Conservation (phyloP, 139 green algal species). For the Micromonas commoda region DNA sequence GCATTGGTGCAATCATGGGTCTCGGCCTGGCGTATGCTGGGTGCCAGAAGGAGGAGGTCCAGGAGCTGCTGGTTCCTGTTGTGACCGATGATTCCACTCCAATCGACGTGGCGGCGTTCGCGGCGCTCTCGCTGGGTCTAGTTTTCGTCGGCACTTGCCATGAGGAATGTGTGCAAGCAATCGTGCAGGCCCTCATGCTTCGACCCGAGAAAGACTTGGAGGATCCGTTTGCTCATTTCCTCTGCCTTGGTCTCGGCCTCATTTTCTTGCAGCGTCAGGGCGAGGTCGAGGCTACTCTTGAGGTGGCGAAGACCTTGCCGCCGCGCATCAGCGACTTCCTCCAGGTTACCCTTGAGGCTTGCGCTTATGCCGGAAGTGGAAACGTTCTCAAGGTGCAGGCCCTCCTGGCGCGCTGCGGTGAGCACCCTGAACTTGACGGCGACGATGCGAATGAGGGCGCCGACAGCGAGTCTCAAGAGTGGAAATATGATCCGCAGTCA, state of each 20-base stretch:
- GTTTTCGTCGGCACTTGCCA: constrained; percentile 74
- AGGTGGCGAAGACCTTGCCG: constrained; percentile 82
- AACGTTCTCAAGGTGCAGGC: constrained; percentile 95
- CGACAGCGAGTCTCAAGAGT: neutral
- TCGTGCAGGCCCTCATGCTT: constrained; percentile 79
- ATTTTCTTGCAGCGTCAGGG: constrained; percentile 88
- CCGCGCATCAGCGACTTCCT: constrained; percentile 21
- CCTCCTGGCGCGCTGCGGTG: constrained; percentile 76
- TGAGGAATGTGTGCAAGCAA: constrained; percentile 64
- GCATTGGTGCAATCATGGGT: constrained; percentile 82
- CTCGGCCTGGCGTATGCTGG: constrained; percentile 97
- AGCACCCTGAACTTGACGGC: constrained; percentile 72
- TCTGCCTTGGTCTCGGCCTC: constrained; percentile 83
- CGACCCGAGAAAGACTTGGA: constrained; percentile 71
- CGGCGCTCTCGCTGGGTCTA: constrained; percentile 82
- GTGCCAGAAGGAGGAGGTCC: constrained; percentile 60
- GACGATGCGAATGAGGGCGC: constrained; percentile 34
- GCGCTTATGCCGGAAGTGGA: constrained; percentile 90
- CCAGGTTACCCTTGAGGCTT: constrained; percentile 65
- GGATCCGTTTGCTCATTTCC: constrained; percentile 61
- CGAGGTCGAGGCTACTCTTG: constrained; percentile 83
- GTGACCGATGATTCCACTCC: constrained; percentile 62
- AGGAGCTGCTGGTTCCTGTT: constrained; percentile 54
- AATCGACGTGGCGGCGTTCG: constrained; percentile 78
- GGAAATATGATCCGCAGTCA: constrained; percentile 56